Base-by-base conservation (phyloP, 352 stramenopile genomes). In the Phytopythium cucurbitacearum region DNA sequence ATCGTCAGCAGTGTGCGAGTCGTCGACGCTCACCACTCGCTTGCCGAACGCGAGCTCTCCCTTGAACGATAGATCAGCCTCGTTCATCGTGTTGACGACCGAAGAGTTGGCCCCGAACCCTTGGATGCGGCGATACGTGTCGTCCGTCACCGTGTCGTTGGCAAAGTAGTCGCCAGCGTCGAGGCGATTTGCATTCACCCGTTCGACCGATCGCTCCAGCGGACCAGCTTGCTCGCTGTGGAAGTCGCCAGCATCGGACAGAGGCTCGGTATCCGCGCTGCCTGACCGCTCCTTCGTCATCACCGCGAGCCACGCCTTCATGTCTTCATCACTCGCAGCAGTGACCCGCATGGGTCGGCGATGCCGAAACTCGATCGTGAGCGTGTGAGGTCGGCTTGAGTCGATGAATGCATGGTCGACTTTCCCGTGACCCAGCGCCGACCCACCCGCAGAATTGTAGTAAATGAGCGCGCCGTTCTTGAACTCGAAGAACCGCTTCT, bases 131-230 rank as follows among this genome's bases (percentile, higher is more conserved):
- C 88, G 58, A 42, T 87, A 79, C 16, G 77, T 85, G 35, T 91
- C 77, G 63, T 91, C 85, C 38, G 67, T 80, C 62, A 91, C 80
- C n/a, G 71, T 76, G 34, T 91, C 77, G 48, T 89, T 87, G 33
- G 59, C 42, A 1, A 91, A 53, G 62, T 91, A 89, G 48, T 91
- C 77, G 33, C 51, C 66, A 39, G 75, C 65, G 21, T 84, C 57
- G 15, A 87, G 73, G 11, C 75, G 74, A 42, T 67, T 72, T 13
- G 35, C 36, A 16, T 36, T 53, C 36, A 7, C 2, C 0, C 15
- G 13, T 5, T 16, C 15, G 1, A 13, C 36, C 7, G 63, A 15
- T 1, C 46, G 42, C 13, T 72, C 53, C 2, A 52, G 46, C 53
- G 65, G 58, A 28, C 37, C 45, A 15, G 62, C 64, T 7, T 51